These are phyloP conservation scores for Scolecobasidium constrictum DNA, from an alignment of 2,329 filamentous ascomycete species.

Conservation along the genomic window DNA sequence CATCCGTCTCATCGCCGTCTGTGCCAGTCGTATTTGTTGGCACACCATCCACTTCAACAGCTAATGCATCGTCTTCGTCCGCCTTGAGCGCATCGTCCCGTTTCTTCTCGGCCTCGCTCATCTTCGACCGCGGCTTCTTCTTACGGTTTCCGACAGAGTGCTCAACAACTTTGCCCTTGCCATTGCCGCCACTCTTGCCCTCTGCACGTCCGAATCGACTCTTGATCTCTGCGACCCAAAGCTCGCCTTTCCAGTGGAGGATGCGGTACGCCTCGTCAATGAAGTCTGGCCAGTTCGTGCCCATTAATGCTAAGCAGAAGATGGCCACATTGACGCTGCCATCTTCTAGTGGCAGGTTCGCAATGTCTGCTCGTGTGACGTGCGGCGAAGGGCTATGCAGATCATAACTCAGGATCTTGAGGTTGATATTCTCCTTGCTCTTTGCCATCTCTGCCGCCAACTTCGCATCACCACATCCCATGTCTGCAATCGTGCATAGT, in stretches of 20 bases:
- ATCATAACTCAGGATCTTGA: conserved; percentile 77
- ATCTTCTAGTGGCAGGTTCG: conserved; percentile 64
- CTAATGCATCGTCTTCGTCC: conserved; percentile 48
- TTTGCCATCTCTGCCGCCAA: conserved; percentile 59
- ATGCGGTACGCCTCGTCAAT: conserved; percentile 92
- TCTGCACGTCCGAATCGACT: conserved; percentile 61
- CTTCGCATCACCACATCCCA: conserved; percentile 87
- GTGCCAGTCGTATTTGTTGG: conserved; percentile 43
- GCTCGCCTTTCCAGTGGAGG: conserved; percentile 85
- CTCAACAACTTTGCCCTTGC: conserved; percentile 30
- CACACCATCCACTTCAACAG: conserved; percentile 53
- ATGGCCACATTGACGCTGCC: conserved; percentile 75
- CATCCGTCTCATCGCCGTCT: conserved; percentile 64
- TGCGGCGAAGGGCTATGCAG: conserved; percentile 65
- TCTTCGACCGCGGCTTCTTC: conserved; percentile 37
- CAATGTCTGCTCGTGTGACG: conserved; percentile 83
- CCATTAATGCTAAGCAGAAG: conserved; percentile 96
- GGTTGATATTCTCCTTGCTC: conserved; percentile 53
- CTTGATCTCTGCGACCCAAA: conserved; percentile 97
- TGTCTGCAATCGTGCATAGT: conserved; percentile 70
- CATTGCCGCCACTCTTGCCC: conserved; percentile 29
- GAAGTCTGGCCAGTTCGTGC: conserved; percentile 96
- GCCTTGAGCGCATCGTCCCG: conserved; percentile 33
- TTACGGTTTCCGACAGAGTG: conserved; percentile 61
- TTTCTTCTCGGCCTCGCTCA: conserved; percentile 24